A percentile compares a stretch with the other conserved stretches of the same genome.
phyloP scores from a whole-genome alignment of 2,329 filamentous ascomycete genomes.

The Podosphaera aphanis region DNA sequence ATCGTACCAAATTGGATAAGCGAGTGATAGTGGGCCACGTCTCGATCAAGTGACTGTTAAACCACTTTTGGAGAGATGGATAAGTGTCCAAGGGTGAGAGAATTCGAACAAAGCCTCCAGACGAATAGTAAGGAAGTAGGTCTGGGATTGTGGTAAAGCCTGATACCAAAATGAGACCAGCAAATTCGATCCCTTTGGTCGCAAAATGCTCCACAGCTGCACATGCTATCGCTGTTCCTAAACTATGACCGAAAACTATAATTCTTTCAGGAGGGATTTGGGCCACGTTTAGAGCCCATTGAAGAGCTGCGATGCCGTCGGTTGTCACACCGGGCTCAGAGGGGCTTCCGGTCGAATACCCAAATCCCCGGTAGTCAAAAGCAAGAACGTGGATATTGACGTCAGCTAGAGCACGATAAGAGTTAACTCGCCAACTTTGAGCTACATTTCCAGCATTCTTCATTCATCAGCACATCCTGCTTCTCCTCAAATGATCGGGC shows the following conservation, averaged over 20 bases:
- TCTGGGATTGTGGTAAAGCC: slow-evolving; percentile 53
- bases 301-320: slow-evolving; percentile 50
- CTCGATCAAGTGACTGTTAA: slow-evolving; percentile 47
- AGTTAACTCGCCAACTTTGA: slow-evolving; percentile 50
- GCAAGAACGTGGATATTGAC: slow-evolving; percentile 57
- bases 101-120: slow-evolving; percentile 56
- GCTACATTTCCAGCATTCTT: slow-evolving; percentile 73
- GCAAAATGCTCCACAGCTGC: slow-evolving; percentile 52
- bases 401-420: slow-evolving; percentile 54
- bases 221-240: slow-evolving; percentile 65
- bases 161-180: slow-evolving; percentile 56
- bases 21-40: slow-evolving; percentile 54
- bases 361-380: slow-evolving; percentile 79
- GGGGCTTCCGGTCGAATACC: slow-evolving; percentile 55
- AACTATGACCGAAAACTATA: slow-evolving; percentile 62
- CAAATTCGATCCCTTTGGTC: slow-evolving; percentile 38
- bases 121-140: slow-evolving; percentile 51
- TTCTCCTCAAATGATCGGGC: slow-evolving; percentile 7
- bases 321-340: slow-evolving; percentile 60
- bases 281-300: slow-evolving; percentile 44
- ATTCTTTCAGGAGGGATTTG: slow-evolving; percentile 47
- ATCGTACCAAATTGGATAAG: slow-evolving; percentile 30
- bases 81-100: slow-evolving; percentile 50
- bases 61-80: slow-evolving; percentile 35
- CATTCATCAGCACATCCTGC: slow-evolving; percentile 5